Base-by-base conservation (phyloP, 352 stramenopile genomes). In the Phytophthora lateralis region DNA sequence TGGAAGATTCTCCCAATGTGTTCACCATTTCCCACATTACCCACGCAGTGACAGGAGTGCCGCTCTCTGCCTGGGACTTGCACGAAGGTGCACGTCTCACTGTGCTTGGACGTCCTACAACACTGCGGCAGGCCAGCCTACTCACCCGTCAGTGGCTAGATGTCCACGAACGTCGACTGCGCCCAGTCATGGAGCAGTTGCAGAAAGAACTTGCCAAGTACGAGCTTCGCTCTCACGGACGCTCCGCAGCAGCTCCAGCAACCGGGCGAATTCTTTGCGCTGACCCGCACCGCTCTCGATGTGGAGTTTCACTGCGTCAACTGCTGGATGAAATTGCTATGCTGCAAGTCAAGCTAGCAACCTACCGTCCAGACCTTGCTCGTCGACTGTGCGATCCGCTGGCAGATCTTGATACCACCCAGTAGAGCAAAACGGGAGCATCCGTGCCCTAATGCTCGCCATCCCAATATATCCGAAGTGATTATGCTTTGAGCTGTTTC, bases 1-100 rank as follows among this genome's bases (percentile, higher is more conserved):
- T 90, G 11, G 75, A 87, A 35, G 78, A 89, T 48, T 79, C 82
- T 1, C 70, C 85, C 51, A 73, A 87, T 37, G 80, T 91, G 20
- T 90, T 89, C 39, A 93, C 84, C 41, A 89, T 91, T 64, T 93
- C 84, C 9, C 84, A 91, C 58, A 66, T 89, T 38, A 59, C 81
- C 0, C 71, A 83, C 2, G 43, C 61, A n/a, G 76, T 60, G 14
- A 60, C 60, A 1, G 84, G 82, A 8, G 50, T 61, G 1, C 46
- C 78, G 34, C 70, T 93, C 30, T 74, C 66, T 7, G 76, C 71
- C 35, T 91, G 80, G 76, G 84, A 93, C 29, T 66, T 93, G 37
- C 76, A 88, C 45, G 77, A 90, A 54, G 84, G 84, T 30, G 82
- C 80, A 12, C 74, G 82, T 4, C 70, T 93, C 18, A 58, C 71